phyloP scores from a whole-genome alignment of 2,329 filamentous ascomycete genomes.

The Endothia cerciana region DNA sequence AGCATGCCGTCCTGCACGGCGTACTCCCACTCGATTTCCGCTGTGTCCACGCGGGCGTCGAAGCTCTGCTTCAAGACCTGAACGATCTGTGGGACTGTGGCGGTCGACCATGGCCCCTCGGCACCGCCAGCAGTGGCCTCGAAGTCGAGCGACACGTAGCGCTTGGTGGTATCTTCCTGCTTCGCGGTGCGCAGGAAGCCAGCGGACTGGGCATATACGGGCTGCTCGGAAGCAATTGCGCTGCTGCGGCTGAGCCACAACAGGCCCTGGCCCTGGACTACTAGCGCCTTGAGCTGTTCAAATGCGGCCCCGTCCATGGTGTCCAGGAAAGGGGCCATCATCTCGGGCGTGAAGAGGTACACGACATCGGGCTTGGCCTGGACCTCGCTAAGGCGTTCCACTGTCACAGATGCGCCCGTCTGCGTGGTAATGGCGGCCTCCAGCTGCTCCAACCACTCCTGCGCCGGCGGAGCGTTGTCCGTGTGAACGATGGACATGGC shows the following conservation, averaged over 20 bases:
- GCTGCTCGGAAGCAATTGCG: conserved; percentile 9
- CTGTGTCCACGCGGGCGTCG: conserved; percentile 11
- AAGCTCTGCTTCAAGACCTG: conserved; percentile 30
- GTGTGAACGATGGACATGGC: background rate
- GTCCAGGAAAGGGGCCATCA: conserved; percentile 25
- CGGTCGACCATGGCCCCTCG: conserved; percentile 27
- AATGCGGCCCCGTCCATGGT: conserved; percentile 23
- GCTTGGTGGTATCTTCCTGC: conserved; percentile 28
- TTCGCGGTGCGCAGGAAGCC: conserved; percentile 30
- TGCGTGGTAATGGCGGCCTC: background rate
- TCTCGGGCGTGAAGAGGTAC: conserved; percentile 27
- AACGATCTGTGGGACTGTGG: conserved; percentile 27
- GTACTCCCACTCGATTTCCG: conserved; percentile 31
- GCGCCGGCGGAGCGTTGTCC: background rate
- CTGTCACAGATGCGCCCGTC: background rate
- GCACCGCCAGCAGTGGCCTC: background rate
- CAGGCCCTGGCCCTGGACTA: conserved; percentile 15
- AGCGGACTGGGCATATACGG: conserved; percentile 3
- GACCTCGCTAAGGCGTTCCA: conserved; percentile 15
- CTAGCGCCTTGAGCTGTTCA: conserved; percentile 13
- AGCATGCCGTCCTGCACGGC: conserved; percentile 29
- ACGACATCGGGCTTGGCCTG: conserved; percentile 9
- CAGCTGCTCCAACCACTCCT: conserved; percentile 16
- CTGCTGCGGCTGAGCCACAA: conserved; percentile 31
- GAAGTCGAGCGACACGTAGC: conserved; percentile 30